A percentile compares a stretch with the other conserved stretches of the same genome.
These are phyloP conservation scores for Metarhizium album DNA, from an alignment of 2,329 filamentous ascomycete genomes.

Conservation along the genomic window DNA sequence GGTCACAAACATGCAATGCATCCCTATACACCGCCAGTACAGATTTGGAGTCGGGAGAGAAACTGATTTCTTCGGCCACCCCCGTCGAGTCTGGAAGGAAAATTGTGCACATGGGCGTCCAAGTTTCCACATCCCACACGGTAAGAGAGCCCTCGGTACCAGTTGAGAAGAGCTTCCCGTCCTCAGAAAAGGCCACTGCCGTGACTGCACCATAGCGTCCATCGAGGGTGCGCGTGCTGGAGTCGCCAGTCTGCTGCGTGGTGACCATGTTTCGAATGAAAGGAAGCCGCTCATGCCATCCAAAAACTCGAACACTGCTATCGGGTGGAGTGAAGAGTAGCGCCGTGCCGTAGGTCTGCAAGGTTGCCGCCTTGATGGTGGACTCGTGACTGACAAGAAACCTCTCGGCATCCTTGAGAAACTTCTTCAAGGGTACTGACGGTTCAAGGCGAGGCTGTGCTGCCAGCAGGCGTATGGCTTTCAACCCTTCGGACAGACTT, in stretches of 20 bases:
- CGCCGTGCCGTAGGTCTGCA: slow-evolving; percentile 24
- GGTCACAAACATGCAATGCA: slow-evolving; percentile 6
- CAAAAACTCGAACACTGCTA: slow-evolving; percentile 12
- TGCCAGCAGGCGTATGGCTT: slow-evolving; percentile 4
- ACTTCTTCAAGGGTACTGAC: slow-evolving; percentile 11
- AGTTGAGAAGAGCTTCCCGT: slow-evolving; percentile 6
- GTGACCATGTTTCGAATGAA: slow-evolving; percentile 10
- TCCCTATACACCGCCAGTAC: slow-evolving; percentile 7
- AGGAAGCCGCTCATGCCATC: slow-evolving; percentile 9
- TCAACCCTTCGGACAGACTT: slow-evolving; percentile 5
- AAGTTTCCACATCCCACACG: slow-evolving; percentile 3
- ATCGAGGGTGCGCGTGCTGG: slow-evolving; percentile 6
- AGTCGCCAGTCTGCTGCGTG: slow-evolving; percentile 7
- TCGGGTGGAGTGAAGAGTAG: slow-evolving; percentile 20
- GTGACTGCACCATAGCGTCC: slow-evolving; percentile 7
- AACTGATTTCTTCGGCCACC: slow-evolving; percentile 8
- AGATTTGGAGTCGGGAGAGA: slow-evolving; percentile 7
- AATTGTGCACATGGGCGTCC: slow-evolving; percentile 5
- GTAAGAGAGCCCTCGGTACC: slow-evolving; percentile 7
- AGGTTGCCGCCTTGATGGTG: slow-evolving; percentile 17
- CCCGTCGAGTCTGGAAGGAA: slow-evolving; percentile 7
- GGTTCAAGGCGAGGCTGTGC: not conserved
- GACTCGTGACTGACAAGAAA: slow-evolving; percentile 17
- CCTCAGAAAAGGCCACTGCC: slow-evolving; percentile 7
- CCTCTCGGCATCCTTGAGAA: slow-evolving; percentile 15